Evolutionary conservation across 805 yeast genomes (phyloP), one percentile per base, ranked within the genome.

Genomic region (Barnettozyma pratensis): DNA sequence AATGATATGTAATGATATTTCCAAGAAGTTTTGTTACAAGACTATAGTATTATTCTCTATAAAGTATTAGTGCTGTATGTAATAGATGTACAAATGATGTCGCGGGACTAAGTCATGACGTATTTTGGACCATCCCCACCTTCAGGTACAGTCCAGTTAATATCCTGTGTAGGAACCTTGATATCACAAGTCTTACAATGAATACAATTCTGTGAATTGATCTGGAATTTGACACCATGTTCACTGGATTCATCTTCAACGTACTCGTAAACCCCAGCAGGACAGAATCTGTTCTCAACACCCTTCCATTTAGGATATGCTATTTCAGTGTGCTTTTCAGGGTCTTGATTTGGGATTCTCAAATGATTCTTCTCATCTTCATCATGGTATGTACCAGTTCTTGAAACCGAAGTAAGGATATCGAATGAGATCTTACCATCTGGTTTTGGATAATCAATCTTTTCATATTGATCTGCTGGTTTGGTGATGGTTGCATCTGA

Each of bases 51-150:
- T 31, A 19, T 19, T 19, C 19, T 19, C 19, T 2, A 19, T 19
- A 19, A 19, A 19, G 19, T 19, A 19, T 19, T 19, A 19, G 19
- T 19, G 3, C 19, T 19, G 19, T 2, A 19, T 19, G 19, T 19
- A 34, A 34, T 9, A 38, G 6, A 38, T 14, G 11, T 27, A 7
- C 12, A 39, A 27, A 28, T 39, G 4, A 37, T 37, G 39, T 37
- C 3, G 19, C 19, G 19, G 19, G 19, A 19, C 19, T 19, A 84
- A 6, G 96, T 84, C 83, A 88, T 80, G 65, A 84, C 83, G 66
- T 94, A 94, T 67, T 94, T 94, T 49, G 99, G 99, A 11, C 99
- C 99, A 66, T 87, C 99, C 31, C 98, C 97, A 52, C 99, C 98
- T 72, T 94, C 98, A 7, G 99, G 99, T n/a, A 89, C 96, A 10